Evolutionary conservation across 768 basidiomycete species (phyloP).

Genomic region (Pulveroboletus sp.): DNA sequence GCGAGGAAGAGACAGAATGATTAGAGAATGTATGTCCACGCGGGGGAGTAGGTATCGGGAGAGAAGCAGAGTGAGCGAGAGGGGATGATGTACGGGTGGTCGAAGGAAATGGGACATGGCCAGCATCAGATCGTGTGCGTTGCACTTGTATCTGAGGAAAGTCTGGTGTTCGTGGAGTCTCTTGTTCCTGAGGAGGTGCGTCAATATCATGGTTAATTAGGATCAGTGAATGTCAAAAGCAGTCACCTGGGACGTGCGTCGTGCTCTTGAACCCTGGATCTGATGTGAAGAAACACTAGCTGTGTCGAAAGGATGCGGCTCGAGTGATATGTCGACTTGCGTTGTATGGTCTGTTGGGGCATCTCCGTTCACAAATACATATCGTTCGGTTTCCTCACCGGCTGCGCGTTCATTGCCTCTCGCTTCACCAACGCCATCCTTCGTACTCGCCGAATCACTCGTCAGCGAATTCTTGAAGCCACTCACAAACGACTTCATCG

Average conservation of each 20-base stretch:
- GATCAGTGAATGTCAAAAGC: neutral
- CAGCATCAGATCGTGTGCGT: conserved; percentile 19
- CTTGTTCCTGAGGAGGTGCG: conserved; percentile 8
- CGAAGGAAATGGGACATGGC: conserved; percentile 5
- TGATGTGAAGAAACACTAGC: conserved; percentile 23
- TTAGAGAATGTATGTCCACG: conserved; percentile 4
- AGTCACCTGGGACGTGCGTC: conserved; percentile 15
- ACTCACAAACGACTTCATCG: conserved; percentile 20
- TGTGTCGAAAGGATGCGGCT: conserved; percentile 21
- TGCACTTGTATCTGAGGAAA: conserved; percentile 26
- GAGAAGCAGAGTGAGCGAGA: conserved; percentile 21
- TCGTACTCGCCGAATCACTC: conserved; percentile 12
- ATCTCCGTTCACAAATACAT: conserved; percentile 24
- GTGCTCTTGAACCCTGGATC: conserved; percentile 7
- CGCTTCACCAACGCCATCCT: conserved; percentile 1
- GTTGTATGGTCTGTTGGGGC: conserved; percentile 3
- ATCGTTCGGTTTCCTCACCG: conserved; percentile 21
- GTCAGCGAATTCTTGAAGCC: conserved; percentile 18
- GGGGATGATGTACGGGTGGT: conserved; percentile 20
- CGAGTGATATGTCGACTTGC: conserved; percentile 16
- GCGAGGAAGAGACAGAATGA: conserved; percentile 9
- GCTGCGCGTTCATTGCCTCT: neutral
- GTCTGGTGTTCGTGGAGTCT: conserved; percentile 15
- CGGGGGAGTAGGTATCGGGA: conserved; percentile 16
- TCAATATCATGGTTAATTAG: neutral